These are phyloP conservation scores for Cudoniella acicularis DNA, from an alignment of 495 filamentous ascomycete genomes.

Conservation along the genomic window DNA sequence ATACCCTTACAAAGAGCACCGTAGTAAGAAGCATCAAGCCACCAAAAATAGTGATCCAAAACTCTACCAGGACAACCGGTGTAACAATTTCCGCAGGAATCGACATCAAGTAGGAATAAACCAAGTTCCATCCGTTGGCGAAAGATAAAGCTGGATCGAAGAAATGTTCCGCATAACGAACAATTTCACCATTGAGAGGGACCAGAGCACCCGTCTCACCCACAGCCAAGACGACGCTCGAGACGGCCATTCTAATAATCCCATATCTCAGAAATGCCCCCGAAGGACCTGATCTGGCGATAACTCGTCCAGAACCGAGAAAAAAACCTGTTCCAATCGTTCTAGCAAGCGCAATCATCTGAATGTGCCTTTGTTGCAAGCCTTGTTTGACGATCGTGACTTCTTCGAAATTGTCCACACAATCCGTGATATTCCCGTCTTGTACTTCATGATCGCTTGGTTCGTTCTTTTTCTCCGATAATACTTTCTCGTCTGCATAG, in stretches of 20 bases:
- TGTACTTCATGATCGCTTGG: neutral
- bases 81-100: neutral
- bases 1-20: slow-evolving; percentile 47
- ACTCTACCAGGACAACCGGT: neutral
- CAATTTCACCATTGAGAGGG: neutral
- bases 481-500: neutral
- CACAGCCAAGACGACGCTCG: neutral
- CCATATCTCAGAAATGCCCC: neutral
- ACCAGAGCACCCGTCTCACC: neutral
- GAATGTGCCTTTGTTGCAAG: neutral
- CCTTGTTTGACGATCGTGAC: neutral
- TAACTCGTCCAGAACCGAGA: neutral
- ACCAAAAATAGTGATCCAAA: slow-evolving; percentile 46
- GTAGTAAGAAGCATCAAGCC: slow-evolving; percentile 49
- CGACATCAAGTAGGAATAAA: neutral
- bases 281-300: neutral
- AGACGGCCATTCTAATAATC: neutral
- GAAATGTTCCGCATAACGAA: neutral
- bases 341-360: neutral
- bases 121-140: neutral
- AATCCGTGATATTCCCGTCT: neutral
- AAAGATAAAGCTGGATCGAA: neutral
- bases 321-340: neutral
- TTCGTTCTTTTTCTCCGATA: neutral
- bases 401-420: neutral